Percentiles rank a stretch among this genome's conserved stretches.
These are phyloP conservation scores for Hypoxylon sp. DNA, from an alignment of 2,329 filamentous ascomycete genomes.

Conservation along the genomic window DNA sequence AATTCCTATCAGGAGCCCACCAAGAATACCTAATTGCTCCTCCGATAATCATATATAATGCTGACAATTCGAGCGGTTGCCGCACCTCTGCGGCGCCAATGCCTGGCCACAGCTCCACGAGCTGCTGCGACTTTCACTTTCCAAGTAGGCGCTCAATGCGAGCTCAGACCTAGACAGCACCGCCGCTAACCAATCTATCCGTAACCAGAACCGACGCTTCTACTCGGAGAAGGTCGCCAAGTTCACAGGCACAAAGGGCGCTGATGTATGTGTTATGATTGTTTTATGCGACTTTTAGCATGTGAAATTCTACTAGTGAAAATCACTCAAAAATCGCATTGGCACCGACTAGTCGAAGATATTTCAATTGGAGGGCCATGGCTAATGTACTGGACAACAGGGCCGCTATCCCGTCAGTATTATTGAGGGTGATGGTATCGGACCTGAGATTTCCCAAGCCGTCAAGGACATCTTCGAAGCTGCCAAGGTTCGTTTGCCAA, in stretches of 20 bases:
- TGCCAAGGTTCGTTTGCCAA: slow-evolving; percentile 78
- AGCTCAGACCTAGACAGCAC: slow-evolving; percentile 11
- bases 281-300: slow-evolving; percentile 39
- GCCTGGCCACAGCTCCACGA: slow-evolving; percentile 78
- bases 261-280: slow-evolving; percentile 75
- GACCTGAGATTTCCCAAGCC: slow-evolving; percentile 96
- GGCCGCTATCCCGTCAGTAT: slow-evolving; percentile 96
- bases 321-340: slow-evolving; percentile 59
- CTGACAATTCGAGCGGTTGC: slow-evolving; percentile 84
- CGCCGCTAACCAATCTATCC: slow-evolving; percentile 49
- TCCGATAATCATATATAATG: slow-evolving; percentile 72
- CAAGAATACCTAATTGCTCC: slow-evolving; percentile 18
- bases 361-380: slow-evolving; percentile 22
- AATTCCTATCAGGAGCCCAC: slow-evolving; percentile 29
- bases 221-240: slow-evolving; percentile 83
- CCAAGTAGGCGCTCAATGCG: slow-evolving; percentile 67
- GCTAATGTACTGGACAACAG: slow-evolving; percentile 62
- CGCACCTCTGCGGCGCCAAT: slow-evolving; percentile 82
- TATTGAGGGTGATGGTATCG: slow-evolving; percentile 99
- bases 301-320: slow-evolving; percentile 50
- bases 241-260: slow-evolving; percentile 91
- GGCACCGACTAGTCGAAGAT: slow-evolving; percentile 22
- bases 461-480: slow-evolving; percentile 99
- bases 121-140: slow-evolving; percentile 64
- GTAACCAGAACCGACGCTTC: slow-evolving; percentile 67